Percentiles rank a stretch among this genome's conserved stretches.
These are phyloP conservation scores for Musa itinerans DNA, from an alignment of 176 grass and related monocot species.

Conservation along the genomic window DNA sequence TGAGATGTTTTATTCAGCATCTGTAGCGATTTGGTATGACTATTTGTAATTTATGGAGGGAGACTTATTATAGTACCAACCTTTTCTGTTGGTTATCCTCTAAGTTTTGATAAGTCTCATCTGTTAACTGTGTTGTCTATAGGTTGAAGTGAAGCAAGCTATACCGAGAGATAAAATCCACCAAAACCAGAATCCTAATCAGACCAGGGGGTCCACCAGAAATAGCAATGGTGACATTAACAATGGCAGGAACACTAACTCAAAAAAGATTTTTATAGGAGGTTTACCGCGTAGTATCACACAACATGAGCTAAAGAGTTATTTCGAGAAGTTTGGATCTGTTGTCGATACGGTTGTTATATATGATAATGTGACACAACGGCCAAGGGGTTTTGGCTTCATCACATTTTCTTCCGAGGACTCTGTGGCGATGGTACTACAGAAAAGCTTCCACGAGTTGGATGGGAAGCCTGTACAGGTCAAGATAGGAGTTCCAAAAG, in stretches of 20 bases:
- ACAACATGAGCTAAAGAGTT: slow-evolving; percentile 23
- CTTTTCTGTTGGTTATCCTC: not conserved
- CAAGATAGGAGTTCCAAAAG: slow-evolving; percentile 35
- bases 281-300: slow-evolving; percentile 40
- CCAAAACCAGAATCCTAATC: slow-evolving; percentile 15
- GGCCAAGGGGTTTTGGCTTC: slow-evolving; percentile 53
- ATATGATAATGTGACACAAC: slow-evolving; percentile 22
- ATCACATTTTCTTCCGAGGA: slow-evolving; percentile 44
- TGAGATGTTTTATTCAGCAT: too few species aligned
- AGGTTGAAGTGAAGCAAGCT: slow-evolving; percentile 31
- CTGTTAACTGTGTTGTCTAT: not conserved
- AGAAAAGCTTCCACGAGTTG: slow-evolving; percentile 36
- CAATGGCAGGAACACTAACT: slow-evolving; percentile 8
- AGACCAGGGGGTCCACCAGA: slow-evolving; percentile 15
- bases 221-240: not conserved
- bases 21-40: not conserved
- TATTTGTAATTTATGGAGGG: not conserved
- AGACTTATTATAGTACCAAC: not conserved
- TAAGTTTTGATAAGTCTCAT: not conserved
- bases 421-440: slow-evolving; percentile 28
- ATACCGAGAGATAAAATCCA: slow-evolving; percentile 1
- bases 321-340: slow-evolving; percentile 52
- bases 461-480: slow-evolving; percentile 38
- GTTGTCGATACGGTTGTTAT: slow-evolving; percentile 45
- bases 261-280: slow-evolving; percentile 61